phyloP scores from a whole-genome alignment of 805 yeast genomes.

The Yarrowia sp. region DNA sequence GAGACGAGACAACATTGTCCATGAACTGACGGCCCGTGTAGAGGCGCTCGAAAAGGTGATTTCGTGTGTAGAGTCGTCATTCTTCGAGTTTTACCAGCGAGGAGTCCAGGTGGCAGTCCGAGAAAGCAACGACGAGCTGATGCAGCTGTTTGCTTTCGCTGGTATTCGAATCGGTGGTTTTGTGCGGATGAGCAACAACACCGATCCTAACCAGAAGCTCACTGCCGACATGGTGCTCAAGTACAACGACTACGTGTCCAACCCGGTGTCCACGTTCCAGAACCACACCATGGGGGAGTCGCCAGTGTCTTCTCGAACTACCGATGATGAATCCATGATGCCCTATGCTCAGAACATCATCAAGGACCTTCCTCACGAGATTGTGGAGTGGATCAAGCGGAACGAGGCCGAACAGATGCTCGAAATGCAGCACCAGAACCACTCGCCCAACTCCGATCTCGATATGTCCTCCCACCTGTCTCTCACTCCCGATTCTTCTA shows the following conservation, averaged over 20 bases:
- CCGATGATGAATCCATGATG: slow-evolving; percentile 22
- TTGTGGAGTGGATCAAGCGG: slow-evolving; percentile 34
- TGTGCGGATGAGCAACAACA: slow-evolving; percentile 22
- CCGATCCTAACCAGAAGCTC: slow-evolving; percentile 27
- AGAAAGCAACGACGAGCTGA: slow-evolving; percentile 40
- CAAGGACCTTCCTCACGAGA: slow-evolving; percentile 32
- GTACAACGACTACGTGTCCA: slow-evolving; percentile 32
- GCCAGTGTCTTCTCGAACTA: not conserved
- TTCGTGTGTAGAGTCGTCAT: slow-evolving; percentile 38
- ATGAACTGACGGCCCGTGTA: slow-evolving; percentile 39
- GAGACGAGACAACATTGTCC: slow-evolving; percentile 41
- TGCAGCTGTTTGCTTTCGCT: slow-evolving; percentile 40
- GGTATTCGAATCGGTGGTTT: slow-evolving; percentile 40
- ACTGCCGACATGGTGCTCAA: slow-evolving; percentile 32
- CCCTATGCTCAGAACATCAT: slow-evolving; percentile 26
- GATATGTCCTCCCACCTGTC: slow-evolving; percentile 12
- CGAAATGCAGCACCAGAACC: slow-evolving; percentile 24
- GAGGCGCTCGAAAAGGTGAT: slow-evolving; percentile 35
- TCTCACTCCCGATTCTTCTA: slow-evolving; percentile 17
- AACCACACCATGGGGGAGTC: slow-evolving; percentile 14
- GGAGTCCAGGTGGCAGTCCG: slow-evolving; percentile 40
- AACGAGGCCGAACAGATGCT: slow-evolving; percentile 14
- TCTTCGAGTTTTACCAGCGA: slow-evolving; percentile 40
- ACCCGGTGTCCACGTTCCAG: slow-evolving; percentile 20
- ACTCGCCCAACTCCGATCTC: slow-evolving; percentile 28